Evolutionary conservation across 1,139 yeast genomes (phyloP), one percentile per base, ranked within the genome.

Genomic region (Arxiozyma bovina): DNA sequence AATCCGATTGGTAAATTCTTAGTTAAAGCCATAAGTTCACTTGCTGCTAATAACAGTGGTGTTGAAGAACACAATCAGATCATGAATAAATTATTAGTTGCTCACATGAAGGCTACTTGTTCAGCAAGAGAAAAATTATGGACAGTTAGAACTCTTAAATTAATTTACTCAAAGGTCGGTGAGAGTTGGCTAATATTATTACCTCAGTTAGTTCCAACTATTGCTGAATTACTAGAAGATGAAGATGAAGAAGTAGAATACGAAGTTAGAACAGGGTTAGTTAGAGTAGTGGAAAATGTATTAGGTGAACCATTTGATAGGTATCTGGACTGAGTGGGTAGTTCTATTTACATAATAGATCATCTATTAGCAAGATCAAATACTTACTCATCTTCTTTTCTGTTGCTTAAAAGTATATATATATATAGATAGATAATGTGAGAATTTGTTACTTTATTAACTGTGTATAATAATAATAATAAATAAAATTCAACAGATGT

Each of bases 281-380:
- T 91, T 5, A 87, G 88, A 64, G 96, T 87, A 12, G 85, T 93
- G 57, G 99, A 93, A 69, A 84, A 81, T 56, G 96, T 90, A 22
- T 77, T 94, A 61, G 99, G 99, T 51, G 99, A 93, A 70, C 94
- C 96, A 49, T 78, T 93, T 59, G 97, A 91, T 67, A 80, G 95
- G 71, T 93, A 91, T 67, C 77, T 93, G 63, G 85, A 83, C 61
- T 89, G 76, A 46, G 40, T 3, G n/a, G n/a, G 40, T 34, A 34
- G 12, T 15, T 2, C 4, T 34, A 34, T 34, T 34, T 12, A 12
- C 2, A 34, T 34, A 34, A 34, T 12, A 34, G 11, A 4, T 34
- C 6, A 34, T 12, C 6, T 12, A 34, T 8, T 34, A 7, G n/a
- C 8, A 34, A 12, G n/a, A 34, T 34, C 8, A 34, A 34, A 34